Evolutionary conservation across 208 protist species (phyloP), one percentile per base, ranked within the genome.

Genomic region (Balamuthia mandrillaris): DNA sequence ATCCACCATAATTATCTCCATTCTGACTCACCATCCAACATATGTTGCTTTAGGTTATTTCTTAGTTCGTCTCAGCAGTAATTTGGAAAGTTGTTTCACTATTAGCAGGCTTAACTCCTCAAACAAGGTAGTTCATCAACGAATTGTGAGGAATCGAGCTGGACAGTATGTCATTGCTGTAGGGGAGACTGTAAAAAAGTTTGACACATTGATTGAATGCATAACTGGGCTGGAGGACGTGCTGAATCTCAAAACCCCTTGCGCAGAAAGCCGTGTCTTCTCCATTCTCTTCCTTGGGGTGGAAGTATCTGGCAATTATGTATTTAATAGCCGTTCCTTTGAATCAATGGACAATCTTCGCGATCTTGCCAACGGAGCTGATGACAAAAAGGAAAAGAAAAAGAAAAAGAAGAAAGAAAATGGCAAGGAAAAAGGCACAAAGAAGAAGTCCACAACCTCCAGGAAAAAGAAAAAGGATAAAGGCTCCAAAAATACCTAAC

Each of bases 91-190:
- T n/a, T 72, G 63, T 41, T 72, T 72, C 35, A 72, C 63, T 0
- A 72, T 72, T n/a, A 72, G 63, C n/a, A 33, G 63, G 5, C 41
- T 72, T 41, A 72, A 72, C 35, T 49, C 41, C 21, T 33, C 41
- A 33, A 72, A 72, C 63, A 72, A 72, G 35, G 47, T 72, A 33
- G 63, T 72, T n/a, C 63, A 72, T n/a, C 63, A 72, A 45, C 24
- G 63, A n/a, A 72, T 72, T 45, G 63, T 41, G 29, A 33, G 63
- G 24, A 41, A 72, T 41, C 41, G 47, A n/a, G 37, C 37, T 27
- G 63, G 63, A 12, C 41, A 72, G 21, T 72, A 72, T 41, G 24
- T 72, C 63, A 41, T 72, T 3, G 37, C 41, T 14, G 63, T 72
- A 9, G 63, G 63, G 6, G 63, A 72, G 1, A 41, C 41, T 18